Base-by-base conservation (phyloP, 768 basidiomycete genomes). In the Tylopilus sp. region DNA sequence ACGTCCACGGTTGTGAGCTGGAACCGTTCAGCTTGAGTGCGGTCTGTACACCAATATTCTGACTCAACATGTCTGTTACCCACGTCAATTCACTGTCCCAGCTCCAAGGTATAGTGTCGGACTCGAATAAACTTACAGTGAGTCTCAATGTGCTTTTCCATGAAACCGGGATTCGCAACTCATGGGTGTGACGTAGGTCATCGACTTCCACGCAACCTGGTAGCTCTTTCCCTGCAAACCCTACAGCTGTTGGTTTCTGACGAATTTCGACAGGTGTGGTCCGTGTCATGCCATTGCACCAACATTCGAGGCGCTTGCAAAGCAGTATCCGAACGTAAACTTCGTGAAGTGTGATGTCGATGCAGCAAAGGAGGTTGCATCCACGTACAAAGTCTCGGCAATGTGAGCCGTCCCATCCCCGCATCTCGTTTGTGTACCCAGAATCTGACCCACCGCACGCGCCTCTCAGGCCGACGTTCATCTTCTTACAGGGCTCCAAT, bases 151-250 rank as follows among this genome's bases (percentile, higher is more conserved):
- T 25, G 1, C 42, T 24, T 28, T 36, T 46, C 37, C 7, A 19
- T 34, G 34, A 22, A 16, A 28, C 22, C 3, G 12, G 24, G 43
- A 37, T 41, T 56, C 10, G 37, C 21, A 34, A 38, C 37, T 17
- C 25, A 21, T 21, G 11, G n/a, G 14, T n/a, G 44, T 37, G 21
- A 28, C 50, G 22, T 44, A 89, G 88, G 85, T 92, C 54, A 89
- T 92, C 55, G 90, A 92, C 71, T 92, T 92, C 63, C 87, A 91
- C 67, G 90, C 90, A 50, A 80, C 84, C 55, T 92, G 90, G 90
- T 89, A 58, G 58, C 72, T 59, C 37, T 7, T 53, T 45, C 14
- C 43, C 40, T 42, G 45, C 24, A n/a, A n/a, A n/a, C 48, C 22
- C 42, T n/a, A 19, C 49, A 19, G 24, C 53, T 44, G 47, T n/a